Evolutionary conservation across 805 yeast genomes (phyloP).

Genomic region (Teunomyces panamensis): DNA sequence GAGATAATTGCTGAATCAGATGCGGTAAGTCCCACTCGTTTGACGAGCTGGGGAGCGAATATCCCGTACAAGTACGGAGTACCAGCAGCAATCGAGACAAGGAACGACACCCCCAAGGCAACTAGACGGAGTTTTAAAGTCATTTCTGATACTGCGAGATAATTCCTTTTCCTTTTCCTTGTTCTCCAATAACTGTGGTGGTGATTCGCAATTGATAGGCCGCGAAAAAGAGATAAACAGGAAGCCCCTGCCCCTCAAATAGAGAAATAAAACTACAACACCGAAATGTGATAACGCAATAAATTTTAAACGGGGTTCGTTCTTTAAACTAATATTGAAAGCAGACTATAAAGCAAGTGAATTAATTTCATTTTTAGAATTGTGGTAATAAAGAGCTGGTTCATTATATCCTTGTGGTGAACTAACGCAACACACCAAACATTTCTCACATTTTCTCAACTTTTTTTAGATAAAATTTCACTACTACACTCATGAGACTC

Average conservation of each 20-base stretch:
- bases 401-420: too few relatives aligned
- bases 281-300: too few relatives aligned
- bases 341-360: too few relatives aligned
- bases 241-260: too few relatives aligned
- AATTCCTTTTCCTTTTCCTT: background rate
- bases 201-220: background rate
- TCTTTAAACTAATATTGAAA: too few relatives aligned
- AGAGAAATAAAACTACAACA: too few relatives aligned
- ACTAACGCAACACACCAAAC: background rate
- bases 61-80: slow-evolving; percentile 73
- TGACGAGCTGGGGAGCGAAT: slow-evolving; percentile 70
- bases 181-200: background rate
- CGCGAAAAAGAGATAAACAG: background rate
- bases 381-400: too few relatives aligned
- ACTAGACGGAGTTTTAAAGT: slow-evolving; percentile 13
- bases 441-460: background rate
- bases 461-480: background rate
- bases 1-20: slow-evolving; percentile 64
- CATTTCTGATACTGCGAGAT: slow-evolving; percentile 1
- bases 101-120: slow-evolving; percentile 29
- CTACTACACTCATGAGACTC: slow-evolving; percentile 9
- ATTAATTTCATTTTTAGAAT: too few relatives aligned
- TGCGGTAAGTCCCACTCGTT: slow-evolving; percentile 54
- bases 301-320: too few relatives aligned
- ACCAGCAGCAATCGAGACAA: slow-evolving; percentile 67